A percentile compares a stretch with the other conserved stretches of the same genome.
Evolutionary conservation across 768 basidiomycete species (phyloP).

Genomic region (Postia placenta): DNA sequence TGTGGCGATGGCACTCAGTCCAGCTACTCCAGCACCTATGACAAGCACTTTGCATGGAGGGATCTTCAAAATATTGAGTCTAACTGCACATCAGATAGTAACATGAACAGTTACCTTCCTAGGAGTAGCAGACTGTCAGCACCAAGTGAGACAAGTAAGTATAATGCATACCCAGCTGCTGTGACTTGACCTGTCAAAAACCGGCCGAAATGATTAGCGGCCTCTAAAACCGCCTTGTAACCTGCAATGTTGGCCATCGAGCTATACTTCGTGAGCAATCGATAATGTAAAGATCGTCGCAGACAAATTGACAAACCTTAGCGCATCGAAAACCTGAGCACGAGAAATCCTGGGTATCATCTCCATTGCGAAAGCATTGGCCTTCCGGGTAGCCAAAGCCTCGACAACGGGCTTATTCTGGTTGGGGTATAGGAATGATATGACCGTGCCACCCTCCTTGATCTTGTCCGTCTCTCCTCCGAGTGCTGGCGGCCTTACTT

Average conservation of each 20-base stretch:
- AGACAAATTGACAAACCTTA: constrained; percentile 68
- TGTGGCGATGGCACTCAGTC: constrained; percentile 82
- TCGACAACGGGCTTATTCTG: constrained; percentile 77
- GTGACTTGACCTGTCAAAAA: constrained; percentile 90
- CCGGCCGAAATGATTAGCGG: constrained; percentile 83
- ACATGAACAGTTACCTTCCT: constrained; percentile 38
- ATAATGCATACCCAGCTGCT: constrained; percentile 67
- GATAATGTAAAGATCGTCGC: too few relatives aligned
- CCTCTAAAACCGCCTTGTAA: constrained; percentile 88
- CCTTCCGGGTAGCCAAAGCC: constrained; percentile 54
- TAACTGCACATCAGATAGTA: neutral
- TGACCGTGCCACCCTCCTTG: constrained; percentile 71
- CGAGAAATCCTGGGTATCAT: constrained; percentile 88
- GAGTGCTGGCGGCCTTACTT: constrained; percentile 72
- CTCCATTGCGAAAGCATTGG: constrained; percentile 85
- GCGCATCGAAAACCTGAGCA: constrained; percentile 84
- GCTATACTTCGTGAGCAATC: constrained; percentile 29
- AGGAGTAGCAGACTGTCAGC: too few relatives aligned
- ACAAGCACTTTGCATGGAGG: constrained; percentile 84
- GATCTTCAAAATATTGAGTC: constrained; percentile 39
- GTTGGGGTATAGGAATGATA: constrained; percentile 79
- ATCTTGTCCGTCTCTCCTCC: constrained; percentile 56
- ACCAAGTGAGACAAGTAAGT: neutral
- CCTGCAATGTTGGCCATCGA: constrained; percentile 96
- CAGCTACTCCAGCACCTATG: constrained; percentile 87